Base-by-base conservation (phyloP, 805 yeast species). In the Starmerella asiatica region DNA sequence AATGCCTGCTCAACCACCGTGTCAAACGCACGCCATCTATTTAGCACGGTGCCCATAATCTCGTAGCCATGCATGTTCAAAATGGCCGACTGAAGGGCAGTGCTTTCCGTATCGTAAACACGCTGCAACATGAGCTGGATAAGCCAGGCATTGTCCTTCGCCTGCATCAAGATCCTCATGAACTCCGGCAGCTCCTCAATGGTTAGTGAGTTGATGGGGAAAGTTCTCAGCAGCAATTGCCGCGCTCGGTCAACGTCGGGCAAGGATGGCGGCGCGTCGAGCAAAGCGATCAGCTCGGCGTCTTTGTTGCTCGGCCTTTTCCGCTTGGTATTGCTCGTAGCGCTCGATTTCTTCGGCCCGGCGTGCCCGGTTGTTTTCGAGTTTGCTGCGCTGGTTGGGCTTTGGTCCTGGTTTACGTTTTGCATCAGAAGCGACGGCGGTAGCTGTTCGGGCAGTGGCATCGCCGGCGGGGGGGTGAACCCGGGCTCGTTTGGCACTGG, bases 21-120 rank as follows among this genome's bases (percentile, higher is more conserved):
- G 19, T 61, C 65, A 41, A 68, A 68, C 11, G 55, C 52, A 2
- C 46, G 49, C 53, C 64, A 67, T 18, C 64, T 56, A 38, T 57
- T 55, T 38, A 85, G 54, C 4, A 82, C 60, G 12, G 75, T 70
- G 14, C 80, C 71, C 38, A 86, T 64, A 16, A 91, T 76, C 53
- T 77, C 77, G 59, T 84, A 81, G 11, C 97, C 98, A 57, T 86
- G 98, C 53, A 84, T 67, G 44, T 76, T 70, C 51, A 83, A 73
- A 32, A 86, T 73, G 24, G 70, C 68, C 12, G 68, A 58, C 39
- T 79, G 72, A 21, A 79, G 63, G 4, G 59, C 57, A 2, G 64
- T 62, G 32, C 70, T 75, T 15, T 65, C 59, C 4, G 82, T 67
- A 28, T 72, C 56, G 42, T 68, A 65, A 21, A 81, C 68, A 47